A percentile compares a stretch with the other conserved stretches of the same genome.
Evolutionary conservation across 768 basidiomycete genomes (phyloP).

Genomic region (Naganishia friedmannii): DNA sequence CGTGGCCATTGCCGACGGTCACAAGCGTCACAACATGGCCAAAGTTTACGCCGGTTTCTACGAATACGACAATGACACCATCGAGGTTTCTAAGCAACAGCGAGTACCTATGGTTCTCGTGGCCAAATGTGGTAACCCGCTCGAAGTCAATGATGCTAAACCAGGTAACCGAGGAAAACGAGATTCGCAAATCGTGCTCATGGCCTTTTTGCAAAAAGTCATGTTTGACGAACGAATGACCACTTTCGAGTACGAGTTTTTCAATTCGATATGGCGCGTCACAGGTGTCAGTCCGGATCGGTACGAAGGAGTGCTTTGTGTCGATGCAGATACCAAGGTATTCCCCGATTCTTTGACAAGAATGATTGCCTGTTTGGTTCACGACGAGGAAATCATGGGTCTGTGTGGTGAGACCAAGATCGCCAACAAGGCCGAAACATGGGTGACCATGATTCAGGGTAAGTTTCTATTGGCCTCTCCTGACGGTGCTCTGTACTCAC

Average conservation of each 20-base stretch:
- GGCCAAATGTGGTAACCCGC: constrained; percentile 90
- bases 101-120: constrained; percentile 93
- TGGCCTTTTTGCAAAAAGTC: constrained; percentile 97
- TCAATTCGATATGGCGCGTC: constrained; percentile 94
- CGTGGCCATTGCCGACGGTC: constrained; percentile 98
- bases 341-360: constrained; percentile 96
- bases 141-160: constrained; percentile 81
- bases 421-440: constrained; percentile 96
- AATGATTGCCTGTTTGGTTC: constrained; percentile 94
- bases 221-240: constrained; percentile 99
- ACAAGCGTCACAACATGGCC: constrained; percentile 99
- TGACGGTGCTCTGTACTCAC: constrained; percentile 9
- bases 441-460: constrained; percentile 99
- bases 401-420: constrained; percentile 99
- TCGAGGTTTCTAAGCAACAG: constrained; percentile 90
- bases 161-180: constrained; percentile 99
- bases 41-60: constrained; percentile 98
- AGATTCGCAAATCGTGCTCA: constrained; percentile 94
- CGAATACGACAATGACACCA: constrained; percentile 83
- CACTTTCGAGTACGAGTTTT: constrained; percentile 98
- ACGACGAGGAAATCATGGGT: constrained; percentile 97
- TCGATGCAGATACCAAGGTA: constrained; percentile 97
- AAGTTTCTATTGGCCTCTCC: constrained; percentile 43
- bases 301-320: constrained; percentile 91
- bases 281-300: constrained; percentile 94